These are phyloP conservation scores for Diaporthe eres DNA, from an alignment of 2,329 filamentous ascomycete genomes.

Conservation along the genomic window DNA sequence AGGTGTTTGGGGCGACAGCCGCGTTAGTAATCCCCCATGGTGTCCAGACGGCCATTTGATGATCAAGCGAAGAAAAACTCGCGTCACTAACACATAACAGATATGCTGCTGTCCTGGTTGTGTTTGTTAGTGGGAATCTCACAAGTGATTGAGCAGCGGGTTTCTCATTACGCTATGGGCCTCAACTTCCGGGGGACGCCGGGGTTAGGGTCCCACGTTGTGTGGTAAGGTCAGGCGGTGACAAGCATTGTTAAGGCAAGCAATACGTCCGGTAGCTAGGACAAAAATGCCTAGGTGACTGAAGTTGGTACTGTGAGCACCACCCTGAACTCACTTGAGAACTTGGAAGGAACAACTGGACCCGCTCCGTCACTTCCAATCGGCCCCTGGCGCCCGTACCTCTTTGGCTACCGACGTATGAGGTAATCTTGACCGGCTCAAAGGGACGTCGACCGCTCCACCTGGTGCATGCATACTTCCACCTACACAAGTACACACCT, in stretches of 20 bases:
- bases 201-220: too few relatives aligned
- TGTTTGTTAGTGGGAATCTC: slow-evolving; percentile 12
- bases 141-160: background rate
- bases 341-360: background rate
- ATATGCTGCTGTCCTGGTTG: slow-evolving; percentile 8
- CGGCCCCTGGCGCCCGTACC: background rate
- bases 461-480: background rate
- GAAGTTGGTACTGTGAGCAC: background rate
- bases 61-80: too few relatives aligned
- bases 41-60: too few relatives aligned
- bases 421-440: background rate
- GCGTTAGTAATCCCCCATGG: background rate
- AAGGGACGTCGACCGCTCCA: background rate
- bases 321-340: background rate
- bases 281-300: background rate
- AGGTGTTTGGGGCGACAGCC: slow-evolving; percentile 20
- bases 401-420: background rate
- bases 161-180: too few relatives aligned
- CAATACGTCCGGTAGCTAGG: too few relatives aligned
- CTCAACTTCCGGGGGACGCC: too few relatives aligned
- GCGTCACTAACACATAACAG: background rate
- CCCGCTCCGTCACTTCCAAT: background rate
- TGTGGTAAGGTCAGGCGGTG: too few relatives aligned
- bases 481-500: background rate
- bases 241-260: too few relatives aligned